Evolutionary conservation across 306 rosid genomes (phyloP).

Genomic region (Vicia sativa): DNA sequence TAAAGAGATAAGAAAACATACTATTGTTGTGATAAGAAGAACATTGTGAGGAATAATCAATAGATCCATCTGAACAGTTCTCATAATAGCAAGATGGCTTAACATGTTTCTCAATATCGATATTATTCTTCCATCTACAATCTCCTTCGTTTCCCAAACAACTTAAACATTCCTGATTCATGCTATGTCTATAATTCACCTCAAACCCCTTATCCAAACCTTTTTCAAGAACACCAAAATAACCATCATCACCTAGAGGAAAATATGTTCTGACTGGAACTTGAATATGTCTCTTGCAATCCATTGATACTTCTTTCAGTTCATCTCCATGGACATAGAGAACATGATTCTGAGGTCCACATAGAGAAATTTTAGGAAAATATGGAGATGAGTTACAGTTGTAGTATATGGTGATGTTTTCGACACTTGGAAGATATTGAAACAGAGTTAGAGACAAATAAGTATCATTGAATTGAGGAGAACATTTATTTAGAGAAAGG

Average conservation of each 20-base stretch:
- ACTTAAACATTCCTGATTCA: not conserved
- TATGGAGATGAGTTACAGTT: not conserved
- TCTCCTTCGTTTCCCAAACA: not conserved
- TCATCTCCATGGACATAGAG: not conserved
- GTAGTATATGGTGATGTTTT: conserved; percentile 41
- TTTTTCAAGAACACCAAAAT: not conserved
- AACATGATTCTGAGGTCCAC: not conserved
- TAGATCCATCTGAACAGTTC: not conserved
- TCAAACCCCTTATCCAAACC: too few species aligned
- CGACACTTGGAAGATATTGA: not conserved
- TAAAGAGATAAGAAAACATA: conserved; percentile 8
- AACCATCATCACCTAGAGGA: not conserved
- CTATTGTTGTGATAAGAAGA: not conserved
- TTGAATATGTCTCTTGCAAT: not conserved
- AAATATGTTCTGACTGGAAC: not conserved
- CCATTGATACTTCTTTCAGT: not conserved
- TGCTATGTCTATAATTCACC: not conserved
- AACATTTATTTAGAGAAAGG: not conserved
- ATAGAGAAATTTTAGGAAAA: not conserved
- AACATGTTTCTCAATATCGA: too few species aligned
- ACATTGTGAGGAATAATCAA: not conserved
- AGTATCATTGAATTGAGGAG: not conserved
- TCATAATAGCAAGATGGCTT: not conserved
- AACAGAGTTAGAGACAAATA: not conserved
- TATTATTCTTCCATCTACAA: too few species aligned